Evolutionary conservation across 768 basidiomycete species (phyloP).

Genomic region (Lactifluus piperatus): DNA sequence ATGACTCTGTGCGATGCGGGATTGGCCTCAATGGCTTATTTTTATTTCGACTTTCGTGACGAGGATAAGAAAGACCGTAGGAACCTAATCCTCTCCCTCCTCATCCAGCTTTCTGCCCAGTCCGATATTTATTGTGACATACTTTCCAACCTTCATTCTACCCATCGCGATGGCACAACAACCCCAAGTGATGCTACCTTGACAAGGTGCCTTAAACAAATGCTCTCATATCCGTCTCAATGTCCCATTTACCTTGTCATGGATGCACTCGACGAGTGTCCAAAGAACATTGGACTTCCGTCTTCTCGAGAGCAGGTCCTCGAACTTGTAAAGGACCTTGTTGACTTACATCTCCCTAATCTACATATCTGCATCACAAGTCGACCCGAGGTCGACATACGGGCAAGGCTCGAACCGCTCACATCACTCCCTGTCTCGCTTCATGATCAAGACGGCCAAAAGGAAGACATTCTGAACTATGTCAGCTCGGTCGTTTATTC

Average conservation of each 20-base stretch:
- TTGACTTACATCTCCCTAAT: no score
- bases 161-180: background rate
- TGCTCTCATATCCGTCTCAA: background rate
- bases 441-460: no score
- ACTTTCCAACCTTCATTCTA: background rate
- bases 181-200: background rate
- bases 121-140: background rate
- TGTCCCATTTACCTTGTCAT: background rate
- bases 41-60: background rate
- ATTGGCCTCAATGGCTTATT: background rate
- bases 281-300: background rate
- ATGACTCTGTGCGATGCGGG: background rate
- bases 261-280: slow-evolving; percentile 5
- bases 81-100: background rate
- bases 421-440: background rate
- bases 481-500: no score
- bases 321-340: no score
- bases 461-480: no score
- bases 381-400: background rate
- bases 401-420: no score
- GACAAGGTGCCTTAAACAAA: background rate
- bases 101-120: background rate
- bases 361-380: background rate
- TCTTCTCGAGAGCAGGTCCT: background rate
- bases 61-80: background rate